Evolutionary conservation across 1,284 basidiomycete genomes (phyloP).

Genomic region (Leccinum discolor): DNA sequence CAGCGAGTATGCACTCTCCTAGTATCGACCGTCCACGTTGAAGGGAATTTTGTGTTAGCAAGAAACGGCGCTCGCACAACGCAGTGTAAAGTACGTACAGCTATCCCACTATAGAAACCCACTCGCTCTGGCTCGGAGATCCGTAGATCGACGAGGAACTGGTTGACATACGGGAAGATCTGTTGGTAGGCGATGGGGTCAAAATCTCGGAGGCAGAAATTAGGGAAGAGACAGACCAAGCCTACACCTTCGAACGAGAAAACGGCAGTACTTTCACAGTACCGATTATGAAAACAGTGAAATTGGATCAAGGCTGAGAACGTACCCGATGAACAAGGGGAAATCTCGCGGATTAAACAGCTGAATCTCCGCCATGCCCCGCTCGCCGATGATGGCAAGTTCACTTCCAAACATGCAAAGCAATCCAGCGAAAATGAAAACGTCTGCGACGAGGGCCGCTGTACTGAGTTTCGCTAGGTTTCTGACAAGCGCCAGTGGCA

Average conservation of each 20-base stretch:
- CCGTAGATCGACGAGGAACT: constrained; percentile 56
- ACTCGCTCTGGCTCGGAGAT: constrained; percentile 58
- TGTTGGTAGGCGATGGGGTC: constrained; percentile 54
- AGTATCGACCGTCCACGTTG: neutral
- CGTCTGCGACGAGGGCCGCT: constrained; percentile 93
- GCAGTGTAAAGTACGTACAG: constrained; percentile 34
- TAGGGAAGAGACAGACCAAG: constrained; percentile 54
- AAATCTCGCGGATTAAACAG: constrained; percentile 91
- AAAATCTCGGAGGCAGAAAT: neutral
- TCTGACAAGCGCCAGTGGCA: constrained; percentile 85
- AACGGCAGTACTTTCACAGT: constrained; percentile 79
- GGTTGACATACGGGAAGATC: constrained; percentile 64
- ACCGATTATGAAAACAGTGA: constrained; percentile 3
- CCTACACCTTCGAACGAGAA: constrained; percentile 99
- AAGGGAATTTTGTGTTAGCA: neutral
- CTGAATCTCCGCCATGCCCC: constrained; percentile 82
- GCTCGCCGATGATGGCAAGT: constrained; percentile 59
- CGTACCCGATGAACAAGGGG: constrained; percentile 89
- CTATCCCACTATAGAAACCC: constrained; percentile 61
- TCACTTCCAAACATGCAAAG: constrained; percentile 88
- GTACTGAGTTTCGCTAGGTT: constrained; percentile 93
- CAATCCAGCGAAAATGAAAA: constrained; percentile 90
- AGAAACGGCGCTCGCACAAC: neutral
- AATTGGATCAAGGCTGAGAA: constrained; percentile 10
- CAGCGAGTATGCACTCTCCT: constrained; percentile 65